Evolutionary conservation across 768 basidiomycete species (phyloP), one percentile per base, ranked within the genome.

Genomic region (Macrocybe gigantea): DNA sequence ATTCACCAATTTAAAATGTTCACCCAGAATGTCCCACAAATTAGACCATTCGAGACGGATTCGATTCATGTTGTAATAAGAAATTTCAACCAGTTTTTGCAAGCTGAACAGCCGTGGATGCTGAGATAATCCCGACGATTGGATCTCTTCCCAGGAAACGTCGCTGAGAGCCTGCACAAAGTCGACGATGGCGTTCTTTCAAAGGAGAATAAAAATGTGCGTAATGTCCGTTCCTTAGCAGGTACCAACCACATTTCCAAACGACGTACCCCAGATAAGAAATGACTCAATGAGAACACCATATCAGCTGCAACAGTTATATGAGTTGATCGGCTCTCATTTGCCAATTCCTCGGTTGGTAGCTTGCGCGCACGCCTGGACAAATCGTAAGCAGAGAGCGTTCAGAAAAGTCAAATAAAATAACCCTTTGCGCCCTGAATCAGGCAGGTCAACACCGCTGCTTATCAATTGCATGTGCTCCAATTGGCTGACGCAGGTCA

Each of bases 131-230:
- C 93, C 93, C 0, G 96, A 98, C 1, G 93, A 94, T 64, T 96
- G 93, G 34, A 99, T 99, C 67, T 99, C 96, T 64, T 98, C 93
- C 95, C 95, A 97, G 35, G 96, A 99, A 34, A 99, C 89, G 57
- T 95, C 92, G 61, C 92, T 91, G 5, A 99, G 73, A 2, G 96
- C 93, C 65, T 85, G 88, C 3, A 98, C 96, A 55, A 99, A 99
- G 64, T 98, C 91, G 34, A 97, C 91, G 54, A 99, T 99, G 7
- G 96, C 96, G 29, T 83, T 88, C 94, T 97, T 56, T 12, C 3
- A 42, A 42, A 51, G 29, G 41, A 41, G 35, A 39, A 58, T 38
- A 49, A 44, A 50, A 10, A 54, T 37, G 45, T 32, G 5, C 33
- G n/a, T 37, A 10, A 54, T 37, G 45, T 32, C 6, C 33, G n/a